Evolutionary conservation across 1,284 basidiomycete species (phyloP).

Genomic region (Boletus sp.): DNA sequence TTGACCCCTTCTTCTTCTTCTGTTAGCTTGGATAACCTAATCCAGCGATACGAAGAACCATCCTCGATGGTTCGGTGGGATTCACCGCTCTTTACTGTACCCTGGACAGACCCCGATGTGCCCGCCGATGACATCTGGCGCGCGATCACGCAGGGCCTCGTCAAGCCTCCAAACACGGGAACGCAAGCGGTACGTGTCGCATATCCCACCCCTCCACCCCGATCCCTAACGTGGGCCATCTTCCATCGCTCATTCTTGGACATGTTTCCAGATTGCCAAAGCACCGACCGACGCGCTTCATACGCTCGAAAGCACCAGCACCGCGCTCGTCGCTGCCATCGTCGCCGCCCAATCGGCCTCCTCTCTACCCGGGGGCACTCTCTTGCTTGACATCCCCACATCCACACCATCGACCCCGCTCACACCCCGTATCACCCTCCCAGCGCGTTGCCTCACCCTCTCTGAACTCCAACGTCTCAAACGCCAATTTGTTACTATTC

Average conservation of each 20-base stretch:
- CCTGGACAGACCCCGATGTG: constrained; percentile 70
- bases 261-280: constrained; percentile 54
- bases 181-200: constrained; percentile 62
- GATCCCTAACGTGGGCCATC: neutral
- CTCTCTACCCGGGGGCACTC: constrained; percentile 49
- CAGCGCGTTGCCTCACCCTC: constrained; percentile 69
- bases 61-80: constrained; percentile 98
- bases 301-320: constrained; percentile 71
- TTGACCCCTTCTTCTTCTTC: neutral
- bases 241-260: neutral
- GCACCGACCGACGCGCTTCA: constrained; percentile 83
- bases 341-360: constrained; percentile 54
- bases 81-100: constrained; percentile 85
- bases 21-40: constrained; percentile 81
- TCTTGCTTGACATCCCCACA: constrained; percentile 45
- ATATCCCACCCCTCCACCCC: constrained; percentile 24
- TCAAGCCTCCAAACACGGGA: constrained; percentile 87
- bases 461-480: constrained; percentile 86
- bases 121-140: constrained; percentile 79
- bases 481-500: constrained; percentile 82
- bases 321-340: constrained; percentile 65
- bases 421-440: constrained; percentile 46
- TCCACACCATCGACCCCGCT: constrained; percentile 33
- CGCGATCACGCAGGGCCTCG: constrained; percentile 72
- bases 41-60: constrained; percentile 92